These are phyloP conservation scores for Drechslerella coelobrocha DNA, from an alignment of 2,329 filamentous ascomycete species.

Conservation along the genomic window DNA sequence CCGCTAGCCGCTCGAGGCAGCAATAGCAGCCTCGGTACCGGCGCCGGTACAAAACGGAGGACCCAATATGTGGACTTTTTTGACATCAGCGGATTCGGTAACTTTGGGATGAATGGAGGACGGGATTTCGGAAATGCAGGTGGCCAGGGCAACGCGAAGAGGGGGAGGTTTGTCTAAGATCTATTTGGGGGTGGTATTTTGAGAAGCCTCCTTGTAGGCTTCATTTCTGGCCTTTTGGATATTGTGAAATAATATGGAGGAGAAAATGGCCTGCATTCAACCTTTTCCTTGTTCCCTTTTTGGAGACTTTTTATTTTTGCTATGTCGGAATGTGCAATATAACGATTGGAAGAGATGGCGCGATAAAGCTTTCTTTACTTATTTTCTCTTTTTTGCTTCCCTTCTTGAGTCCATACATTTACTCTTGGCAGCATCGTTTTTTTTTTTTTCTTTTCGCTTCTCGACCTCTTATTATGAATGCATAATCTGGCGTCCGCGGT, in stretches of 20 bases:
- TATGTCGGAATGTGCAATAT: conserved; percentile 18
- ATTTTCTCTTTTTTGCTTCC: conserved; percentile 8
- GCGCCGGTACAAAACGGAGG: conserved; percentile 36
- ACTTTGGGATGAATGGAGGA: conserved; percentile 35
- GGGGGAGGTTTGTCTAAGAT: conserved; percentile 40
- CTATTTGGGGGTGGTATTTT: neutral
- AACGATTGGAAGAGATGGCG: conserved; percentile 25
- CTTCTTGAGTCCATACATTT: neutral
- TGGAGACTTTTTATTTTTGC: conserved; percentile 10
- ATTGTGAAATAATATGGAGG: conserved; percentile 38
- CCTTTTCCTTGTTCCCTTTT: conserved; percentile 9
- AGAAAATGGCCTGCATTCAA: conserved; percentile 49
- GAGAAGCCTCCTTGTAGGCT: neutral
- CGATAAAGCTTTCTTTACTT: conserved; percentile 35
- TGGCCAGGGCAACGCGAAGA: conserved; percentile 44
- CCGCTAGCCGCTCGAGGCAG: conserved; percentile 16
- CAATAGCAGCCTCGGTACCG: conserved; percentile 16
- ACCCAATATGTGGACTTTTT: conserved; percentile 44
- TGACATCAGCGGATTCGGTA: conserved; percentile 42
- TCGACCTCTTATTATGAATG: conserved; percentile 14
- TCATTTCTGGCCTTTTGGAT: conserved; percentile 2
- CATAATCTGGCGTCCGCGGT: neutral
- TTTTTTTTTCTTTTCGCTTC: conserved; percentile 19
- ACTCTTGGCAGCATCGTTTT: conserved; percentile 1
- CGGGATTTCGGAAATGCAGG: conserved; percentile 23